Evolutionary conservation across 202 grass and related monocot genomes (phyloP).

Genomic region (Cymbopogon flexuosus): DNA sequence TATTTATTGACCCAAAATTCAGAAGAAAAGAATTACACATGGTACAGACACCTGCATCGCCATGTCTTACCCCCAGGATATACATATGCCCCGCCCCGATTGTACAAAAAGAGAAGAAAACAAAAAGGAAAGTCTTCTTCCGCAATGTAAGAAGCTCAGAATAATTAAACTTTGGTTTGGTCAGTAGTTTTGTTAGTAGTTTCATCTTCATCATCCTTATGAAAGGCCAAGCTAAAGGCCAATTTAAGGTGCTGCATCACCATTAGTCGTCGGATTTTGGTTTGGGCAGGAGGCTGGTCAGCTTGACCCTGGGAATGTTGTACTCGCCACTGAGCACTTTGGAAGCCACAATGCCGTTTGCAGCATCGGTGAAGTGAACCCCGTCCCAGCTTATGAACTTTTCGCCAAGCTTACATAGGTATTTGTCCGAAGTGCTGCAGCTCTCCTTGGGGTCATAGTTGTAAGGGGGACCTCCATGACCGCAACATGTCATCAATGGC

Average conservation of each 20-base stretch:
- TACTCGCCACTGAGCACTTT: slow-evolving; percentile 48
- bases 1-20: slow-evolving; percentile 51
- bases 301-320: slow-evolving; percentile 46
- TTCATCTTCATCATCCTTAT: slow-evolving; percentile 31
- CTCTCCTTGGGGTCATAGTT: slow-evolving; percentile 48
- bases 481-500: slow-evolving; percentile 62
- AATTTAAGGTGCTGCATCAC: neutral
- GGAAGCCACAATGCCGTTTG: slow-evolving; percentile 46
- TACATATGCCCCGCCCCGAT: slow-evolving; percentile 31
- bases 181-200: slow-evolving; percentile 51
- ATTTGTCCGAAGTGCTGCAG: slow-evolving; percentile 25
- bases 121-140: neutral
- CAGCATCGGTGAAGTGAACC: slow-evolving; percentile 64
- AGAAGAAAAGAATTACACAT: slow-evolving; percentile 22
- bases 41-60: slow-evolving; percentile 4
- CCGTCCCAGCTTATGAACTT: slow-evolving; percentile 74
- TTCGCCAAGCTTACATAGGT: slow-evolving; percentile 37
- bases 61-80: slow-evolving; percentile 32
- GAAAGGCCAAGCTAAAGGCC: slow-evolving; percentile 13
- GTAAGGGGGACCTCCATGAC: slow-evolving; percentile 58
- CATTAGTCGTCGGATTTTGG: slow-evolving; percentile 26
- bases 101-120: slow-evolving; percentile 11
- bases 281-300: slow-evolving; percentile 19
- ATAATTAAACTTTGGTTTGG: slow-evolving; percentile 25
- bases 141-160: neutral